Evolutionary conservation across 192 early-diverging fungal species (phyloP), one percentile per base, ranked within the genome.

Genomic region (Podila verticillata): DNA sequence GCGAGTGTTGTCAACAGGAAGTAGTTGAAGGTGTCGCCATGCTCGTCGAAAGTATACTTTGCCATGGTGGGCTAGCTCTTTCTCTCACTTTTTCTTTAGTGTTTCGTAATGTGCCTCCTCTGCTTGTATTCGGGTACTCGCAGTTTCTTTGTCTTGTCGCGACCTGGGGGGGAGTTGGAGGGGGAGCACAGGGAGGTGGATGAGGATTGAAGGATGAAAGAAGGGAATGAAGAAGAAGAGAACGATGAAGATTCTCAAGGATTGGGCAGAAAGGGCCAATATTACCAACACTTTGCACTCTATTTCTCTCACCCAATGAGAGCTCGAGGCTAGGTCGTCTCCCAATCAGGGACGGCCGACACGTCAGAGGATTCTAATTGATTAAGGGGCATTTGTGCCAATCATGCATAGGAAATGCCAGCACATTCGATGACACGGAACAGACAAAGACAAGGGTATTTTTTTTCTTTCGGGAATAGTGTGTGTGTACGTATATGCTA

Each of bases 41-140:
- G 88, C 82, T 96, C 95, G 84, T 99, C 97, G 80, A 98, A 99
- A 60, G 87, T 91, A 88, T 98, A 98, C 79, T 95, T 80, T n/a
- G 77, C 77, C 77, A 80, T 80, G 31, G 24, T 67, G 34, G 30
- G 19, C 57, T 56, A 36, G 17, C 15, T 68, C 56, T 68, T 32
- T 31, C n/a, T n/a, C n/a, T n/a, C n/a, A n/a, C n/a, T 57, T 28
- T 12, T 56, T 54, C 51, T n/a, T 24, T 26, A 47, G 7, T 47
- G 24, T 4, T 54, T 6, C 9, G n/a, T 24, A 19, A 24, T n/a
- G 51, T 24, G 24, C 24, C 51, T 24, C 51, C 51, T 24, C 20
- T 24, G 24, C n/a, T 2, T 54, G 24, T 24, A 26, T 54, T 54
- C 4, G 51, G 20, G 22, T 54, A n/a, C 51, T 26, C 39, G 39